phyloP scores from a whole-genome alignment of 139 green algal genomes.

The Coccomyxa sp. region DNA sequence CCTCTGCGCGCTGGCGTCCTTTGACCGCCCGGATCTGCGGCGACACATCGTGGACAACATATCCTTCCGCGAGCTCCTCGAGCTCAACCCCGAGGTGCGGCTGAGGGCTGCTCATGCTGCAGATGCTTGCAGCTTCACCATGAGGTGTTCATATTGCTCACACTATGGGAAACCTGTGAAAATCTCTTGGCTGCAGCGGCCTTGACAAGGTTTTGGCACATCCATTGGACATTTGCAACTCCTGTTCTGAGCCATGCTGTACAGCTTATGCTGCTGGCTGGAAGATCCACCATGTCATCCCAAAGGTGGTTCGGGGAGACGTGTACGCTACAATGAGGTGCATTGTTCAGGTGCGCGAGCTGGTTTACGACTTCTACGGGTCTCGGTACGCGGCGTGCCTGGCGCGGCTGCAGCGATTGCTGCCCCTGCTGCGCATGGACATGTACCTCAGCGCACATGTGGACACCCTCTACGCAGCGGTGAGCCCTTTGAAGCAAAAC shows the following conservation, averaged over 20 bases:
- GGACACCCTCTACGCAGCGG: conserved; percentile 50
- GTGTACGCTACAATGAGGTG: too few species aligned
- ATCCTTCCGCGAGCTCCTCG: conserved; percentile 85
- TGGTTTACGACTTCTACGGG: conserved; percentile 79
- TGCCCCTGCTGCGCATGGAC: conserved; percentile 64
- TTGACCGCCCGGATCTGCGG: conserved; percentile 75
- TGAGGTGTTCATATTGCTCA: background rate
- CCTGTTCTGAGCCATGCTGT: too few species aligned
- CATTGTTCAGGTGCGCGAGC: conserved; percentile 66
- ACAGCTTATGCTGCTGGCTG: too few species aligned
- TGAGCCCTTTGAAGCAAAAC: conserved; percentile 9
- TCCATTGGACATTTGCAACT: too few species aligned
- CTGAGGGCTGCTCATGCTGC: background rate
- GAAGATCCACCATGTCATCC: too few species aligned
- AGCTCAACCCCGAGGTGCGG: conserved; percentile 73
- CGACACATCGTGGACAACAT: conserved; percentile 69
- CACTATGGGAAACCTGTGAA: background rate
- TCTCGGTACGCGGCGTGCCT: conserved; percentile 76
- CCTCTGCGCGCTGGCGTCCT: conserved; percentile 81
- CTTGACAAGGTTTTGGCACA: too few species aligned
- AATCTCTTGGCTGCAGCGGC: too few species aligned
- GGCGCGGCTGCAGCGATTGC: conserved; percentile 53
- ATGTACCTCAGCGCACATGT: conserved; percentile 73
- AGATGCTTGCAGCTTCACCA: background rate
- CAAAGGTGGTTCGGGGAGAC: too few species aligned